A percentile compares a stretch with the other conserved stretches of the same genome.
Conservation (phyloP, 805 yeast genomes). For the Osmozyma mogii region DNA sequence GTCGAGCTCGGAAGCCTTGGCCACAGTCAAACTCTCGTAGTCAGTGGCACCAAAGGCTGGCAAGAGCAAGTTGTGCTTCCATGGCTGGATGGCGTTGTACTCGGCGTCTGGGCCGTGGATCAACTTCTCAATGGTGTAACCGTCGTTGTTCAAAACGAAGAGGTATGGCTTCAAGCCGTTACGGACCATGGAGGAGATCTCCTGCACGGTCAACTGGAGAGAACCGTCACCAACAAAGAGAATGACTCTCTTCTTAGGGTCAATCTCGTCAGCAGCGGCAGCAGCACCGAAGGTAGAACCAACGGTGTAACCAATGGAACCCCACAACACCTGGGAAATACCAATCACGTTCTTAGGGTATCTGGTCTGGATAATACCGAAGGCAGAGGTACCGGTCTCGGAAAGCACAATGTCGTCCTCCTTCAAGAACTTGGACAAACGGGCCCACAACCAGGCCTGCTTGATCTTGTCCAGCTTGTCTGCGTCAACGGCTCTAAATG, state of each 20-base stretch:
- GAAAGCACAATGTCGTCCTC: slow-evolving; percentile 62
- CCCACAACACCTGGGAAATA: slow-evolving; percentile 71
- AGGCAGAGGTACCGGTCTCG: slow-evolving; percentile 72
- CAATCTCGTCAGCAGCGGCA: slow-evolving; percentile 58
- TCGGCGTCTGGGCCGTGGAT: slow-evolving; percentile 61
- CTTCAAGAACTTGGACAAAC: slow-evolving; percentile 52
- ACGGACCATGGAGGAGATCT: slow-evolving; percentile 61
- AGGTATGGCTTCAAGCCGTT: slow-evolving; percentile 62
- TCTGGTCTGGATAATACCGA: slow-evolving; percentile 59
- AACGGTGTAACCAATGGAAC: slow-evolving; percentile 64
- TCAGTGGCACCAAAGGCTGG: slow-evolving; percentile 52
- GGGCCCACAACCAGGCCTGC: slow-evolving; percentile 66
- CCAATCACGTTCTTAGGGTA: slow-evolving; percentile 58
- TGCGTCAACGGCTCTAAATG: too few species aligned
- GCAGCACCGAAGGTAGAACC: slow-evolving; percentile 66
- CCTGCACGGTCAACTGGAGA: slow-evolving; percentile 66
- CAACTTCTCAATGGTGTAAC: slow-evolving; percentile 69
- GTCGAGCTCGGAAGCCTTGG: slow-evolving; percentile 53
- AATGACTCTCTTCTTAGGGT: slow-evolving; percentile 53
- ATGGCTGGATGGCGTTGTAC: slow-evolving; percentile 60
- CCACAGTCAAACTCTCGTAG: slow-evolving; percentile 47
- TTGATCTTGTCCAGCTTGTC: slow-evolving; percentile 25
- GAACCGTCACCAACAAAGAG: slow-evolving; percentile 73
- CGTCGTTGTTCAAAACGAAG: slow-evolving; percentile 63
- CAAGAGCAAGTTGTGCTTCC: slow-evolving; percentile 56